phyloP scores from a whole-genome alignment of 805 yeast species.

The Saitoella complicata region DNA sequence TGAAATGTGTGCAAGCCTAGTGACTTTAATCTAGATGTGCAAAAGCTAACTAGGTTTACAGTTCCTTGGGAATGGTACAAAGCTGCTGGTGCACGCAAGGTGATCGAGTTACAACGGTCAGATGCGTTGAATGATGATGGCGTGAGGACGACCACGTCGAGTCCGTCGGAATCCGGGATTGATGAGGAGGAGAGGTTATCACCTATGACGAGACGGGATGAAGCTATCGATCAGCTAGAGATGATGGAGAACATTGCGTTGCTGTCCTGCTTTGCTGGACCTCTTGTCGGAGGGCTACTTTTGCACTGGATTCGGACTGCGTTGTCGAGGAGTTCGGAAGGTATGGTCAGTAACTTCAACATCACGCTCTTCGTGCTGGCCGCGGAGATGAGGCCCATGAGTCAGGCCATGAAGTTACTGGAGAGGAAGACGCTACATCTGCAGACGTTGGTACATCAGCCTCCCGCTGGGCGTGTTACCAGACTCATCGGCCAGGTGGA shows the following conservation, averaged over 20 bases:
- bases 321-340: constrained; percentile 2
- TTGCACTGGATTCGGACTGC: constrained; percentile 3
- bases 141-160: too few species aligned
- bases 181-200: too few species aligned
- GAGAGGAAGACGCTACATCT: constrained; percentile 2
- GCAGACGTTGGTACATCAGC: background rate
- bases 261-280: constrained; percentile 4
- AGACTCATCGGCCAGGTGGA: background rate
- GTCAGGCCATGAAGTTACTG: constrained; percentile 2
- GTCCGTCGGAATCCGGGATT: too few species aligned
- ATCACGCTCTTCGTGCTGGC: constrained; percentile 7
- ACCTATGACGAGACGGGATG: too few species aligned
- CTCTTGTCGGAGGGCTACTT: constrained; percentile 6
- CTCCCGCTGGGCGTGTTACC: background rate
- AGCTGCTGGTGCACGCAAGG: constrained; percentile 2
- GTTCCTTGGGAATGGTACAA: constrained; percentile 6
- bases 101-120: background rate
- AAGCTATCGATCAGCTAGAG: too few species aligned
- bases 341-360: constrained; percentile 7
- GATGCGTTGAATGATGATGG: too few species aligned
- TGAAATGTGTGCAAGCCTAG: background rate
- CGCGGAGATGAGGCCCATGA: constrained; percentile 3
- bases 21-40: too few species aligned
- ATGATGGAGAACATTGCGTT: background rate
- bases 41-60: too few species aligned